phyloP scores from a whole-genome alignment of 73 alveolate genomes.

The Durusdinium trenchii region DNA sequence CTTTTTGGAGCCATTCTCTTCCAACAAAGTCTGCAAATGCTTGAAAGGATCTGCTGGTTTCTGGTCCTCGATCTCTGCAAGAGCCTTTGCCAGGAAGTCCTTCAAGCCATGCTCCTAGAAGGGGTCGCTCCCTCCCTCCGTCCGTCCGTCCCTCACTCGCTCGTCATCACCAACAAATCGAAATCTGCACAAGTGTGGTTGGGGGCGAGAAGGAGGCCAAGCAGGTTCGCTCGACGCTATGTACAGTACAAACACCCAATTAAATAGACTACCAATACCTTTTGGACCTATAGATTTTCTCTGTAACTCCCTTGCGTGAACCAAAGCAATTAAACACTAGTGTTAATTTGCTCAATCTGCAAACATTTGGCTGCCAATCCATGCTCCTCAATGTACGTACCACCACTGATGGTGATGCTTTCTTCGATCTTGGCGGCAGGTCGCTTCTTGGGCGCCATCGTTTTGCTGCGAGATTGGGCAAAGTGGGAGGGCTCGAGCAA shows the following conservation, averaged over 20 bases:
- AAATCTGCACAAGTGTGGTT: not conserved
- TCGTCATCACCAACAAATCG: no score
- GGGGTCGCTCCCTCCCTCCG: not conserved
- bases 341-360: no score
- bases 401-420: slow-evolving; percentile 29
- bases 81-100: not conserved
- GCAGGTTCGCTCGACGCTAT: not conserved
- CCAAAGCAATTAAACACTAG: no score
- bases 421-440: slow-evolving; percentile 23
- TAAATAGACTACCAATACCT: not conserved
- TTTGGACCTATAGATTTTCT: not conserved
- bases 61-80: slow-evolving; percentile 34
- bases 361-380: not conserved
- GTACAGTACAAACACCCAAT: not conserved
- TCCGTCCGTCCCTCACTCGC: no score
- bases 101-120: slow-evolving; percentile 53
- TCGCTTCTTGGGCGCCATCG: slow-evolving; percentile 64
- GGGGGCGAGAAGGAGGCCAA: not conserved
- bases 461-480: not conserved
- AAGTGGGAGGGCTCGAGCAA: not conserved
- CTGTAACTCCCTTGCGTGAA: not conserved
- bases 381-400: slow-evolving; percentile 23
- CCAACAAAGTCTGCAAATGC: slow-evolving; percentile 27
- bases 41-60: slow-evolving; percentile 32
- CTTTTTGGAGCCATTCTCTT: slow-evolving; percentile 26